Evolutionary conservation across 257 asterid genomes (phyloP).

Genomic region (Ballota nigra): DNA sequence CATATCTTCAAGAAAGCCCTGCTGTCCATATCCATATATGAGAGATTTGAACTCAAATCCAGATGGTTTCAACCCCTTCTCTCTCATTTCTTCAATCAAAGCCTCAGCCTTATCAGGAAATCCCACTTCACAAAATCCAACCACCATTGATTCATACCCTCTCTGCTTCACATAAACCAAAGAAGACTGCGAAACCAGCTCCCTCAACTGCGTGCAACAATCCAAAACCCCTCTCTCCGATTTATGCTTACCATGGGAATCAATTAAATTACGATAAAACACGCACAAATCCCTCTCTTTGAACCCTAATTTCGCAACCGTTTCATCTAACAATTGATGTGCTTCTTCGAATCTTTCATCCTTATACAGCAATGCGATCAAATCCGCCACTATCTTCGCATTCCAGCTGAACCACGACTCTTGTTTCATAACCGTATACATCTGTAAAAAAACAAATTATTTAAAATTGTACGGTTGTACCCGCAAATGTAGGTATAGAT

Average conservation of each 20-base stretch:
- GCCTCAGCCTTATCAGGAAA: conserved; percentile 62
- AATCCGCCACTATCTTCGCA: conserved; percentile 70
- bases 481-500: background rate
- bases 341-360: conserved; percentile 52
- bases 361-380: conserved; percentile 53
- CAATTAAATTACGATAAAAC: conserved; percentile 62
- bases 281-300: conserved; percentile 59
- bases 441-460: conserved; percentile 40
- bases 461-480: background rate
- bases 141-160: conserved; percentile 63
- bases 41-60: conserved; percentile 54
- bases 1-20: conserved; percentile 71
- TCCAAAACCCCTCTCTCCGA: conserved; percentile 44
- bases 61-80: conserved; percentile 51
- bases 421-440: conserved; percentile 57
- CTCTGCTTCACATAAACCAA: conserved; percentile 57
- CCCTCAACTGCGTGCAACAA: conserved; percentile 38
- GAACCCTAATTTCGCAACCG: conserved; percentile 41
- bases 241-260: conserved; percentile 51
- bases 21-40: conserved; percentile 73
- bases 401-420: conserved; percentile 93
- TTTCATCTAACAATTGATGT: conserved; percentile 39
- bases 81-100: conserved; percentile 63
- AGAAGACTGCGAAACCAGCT: conserved; percentile 39
- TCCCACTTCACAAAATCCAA: conserved; percentile 61